Evolutionary conservation across 192 early-diverging fungal species (phyloP).

Genomic region (Coemansia sp.): DNA sequence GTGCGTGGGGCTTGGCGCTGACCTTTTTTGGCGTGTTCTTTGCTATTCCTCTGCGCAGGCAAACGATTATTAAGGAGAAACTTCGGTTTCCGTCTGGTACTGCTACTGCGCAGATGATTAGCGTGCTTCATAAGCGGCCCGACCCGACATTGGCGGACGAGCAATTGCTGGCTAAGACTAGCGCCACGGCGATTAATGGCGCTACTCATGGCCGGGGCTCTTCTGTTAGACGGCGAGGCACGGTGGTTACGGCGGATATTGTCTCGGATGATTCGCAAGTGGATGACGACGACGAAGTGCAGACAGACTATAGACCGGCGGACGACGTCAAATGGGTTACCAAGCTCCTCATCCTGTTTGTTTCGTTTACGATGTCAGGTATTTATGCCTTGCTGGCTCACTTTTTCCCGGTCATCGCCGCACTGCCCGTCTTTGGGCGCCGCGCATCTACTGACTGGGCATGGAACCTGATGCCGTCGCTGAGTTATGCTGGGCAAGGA

Average conservation of each 20-base stretch:
- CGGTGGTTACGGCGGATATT: neutral
- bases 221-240: neutral
- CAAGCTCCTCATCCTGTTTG: constrained; percentile 57
- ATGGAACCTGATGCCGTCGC: constrained; percentile 70
- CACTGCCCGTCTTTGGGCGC: constrained; percentile 59
- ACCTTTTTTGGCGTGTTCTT: constrained; percentile 93
- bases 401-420: constrained; percentile 57
- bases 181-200: neutral
- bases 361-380: constrained; percentile 63
- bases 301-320: neutral
- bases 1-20: constrained; percentile 72
- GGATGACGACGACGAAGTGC: neutral
- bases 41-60: constrained; percentile 73
- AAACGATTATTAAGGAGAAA: constrained; percentile 79
- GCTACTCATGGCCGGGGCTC: neutral
- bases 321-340: constrained; percentile 60
- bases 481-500: constrained; percentile 76
- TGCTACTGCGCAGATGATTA: constrained; percentile 84
- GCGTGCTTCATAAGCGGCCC: constrained; percentile 63
- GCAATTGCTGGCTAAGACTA: neutral
- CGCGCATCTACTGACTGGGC: constrained; percentile 59
- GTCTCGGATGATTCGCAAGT: neutral
- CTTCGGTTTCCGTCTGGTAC: constrained; percentile 82
- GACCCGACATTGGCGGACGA: constrained; percentile 50
- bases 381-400: constrained; percentile 64